Evolutionary conservation across 164 flowering plant genomes (phyloP).

Genomic region (Hamamelis virginiana): DNA sequence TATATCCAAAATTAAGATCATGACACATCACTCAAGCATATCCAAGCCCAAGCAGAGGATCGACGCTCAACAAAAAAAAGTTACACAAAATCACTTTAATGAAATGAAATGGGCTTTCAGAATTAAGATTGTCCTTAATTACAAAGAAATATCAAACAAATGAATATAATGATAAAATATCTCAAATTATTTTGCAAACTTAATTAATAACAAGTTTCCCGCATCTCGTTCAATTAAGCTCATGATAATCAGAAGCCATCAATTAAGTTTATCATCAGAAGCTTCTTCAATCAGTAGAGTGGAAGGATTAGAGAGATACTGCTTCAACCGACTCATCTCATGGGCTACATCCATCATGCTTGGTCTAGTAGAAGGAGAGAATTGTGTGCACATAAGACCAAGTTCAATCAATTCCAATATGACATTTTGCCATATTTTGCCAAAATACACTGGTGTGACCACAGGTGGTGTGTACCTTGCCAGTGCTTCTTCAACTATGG

Average conservation of each 20-base stretch:
- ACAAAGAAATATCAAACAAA: constrained; percentile 8
- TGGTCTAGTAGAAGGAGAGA: constrained; percentile 61
- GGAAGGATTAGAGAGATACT: constrained; percentile 41
- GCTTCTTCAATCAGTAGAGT: constrained; percentile 14
- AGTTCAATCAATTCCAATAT: constrained; percentile 73
- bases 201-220: too few relatives aligned
- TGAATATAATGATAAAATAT: not conserved
- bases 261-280: not conserved
- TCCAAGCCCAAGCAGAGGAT: too few relatives aligned
- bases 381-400: constrained; percentile 79
- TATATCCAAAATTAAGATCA: too few relatives aligned
- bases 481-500: constrained; percentile 48
- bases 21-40: too few relatives aligned
- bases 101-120: not conserved
- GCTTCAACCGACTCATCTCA: constrained; percentile 67
- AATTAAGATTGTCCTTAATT: too few relatives aligned
- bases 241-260: too few relatives aligned
- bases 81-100: not conserved
- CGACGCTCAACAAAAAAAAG: too few relatives aligned
- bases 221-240: too few relatives aligned
- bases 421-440: constrained; percentile 39
- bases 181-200: too few relatives aligned
- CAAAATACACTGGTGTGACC: not conserved
- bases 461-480: constrained; percentile 17
- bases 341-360: constrained; percentile 69